phyloP scores from a whole-genome alignment of 2,329 filamentous ascomycete genomes.

The Trichothecium roseum region DNA sequence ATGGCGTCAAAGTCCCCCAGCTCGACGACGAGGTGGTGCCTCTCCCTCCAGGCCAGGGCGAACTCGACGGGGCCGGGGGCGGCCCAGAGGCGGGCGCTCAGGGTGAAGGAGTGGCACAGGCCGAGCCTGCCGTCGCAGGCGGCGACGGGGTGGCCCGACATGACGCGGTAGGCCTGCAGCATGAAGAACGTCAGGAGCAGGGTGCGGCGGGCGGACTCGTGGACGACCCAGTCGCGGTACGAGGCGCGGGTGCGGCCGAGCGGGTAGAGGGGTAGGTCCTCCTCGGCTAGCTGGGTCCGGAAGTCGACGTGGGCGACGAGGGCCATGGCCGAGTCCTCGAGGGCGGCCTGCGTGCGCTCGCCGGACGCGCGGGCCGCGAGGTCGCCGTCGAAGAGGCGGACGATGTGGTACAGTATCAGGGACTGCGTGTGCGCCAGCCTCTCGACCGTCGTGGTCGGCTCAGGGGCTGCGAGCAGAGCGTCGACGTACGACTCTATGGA shows the following conservation, averaged over 20 bases:
- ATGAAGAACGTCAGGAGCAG: conserved; percentile 38
- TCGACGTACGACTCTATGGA: conserved; percentile 33
- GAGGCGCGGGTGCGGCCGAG: conserved; percentile 29
- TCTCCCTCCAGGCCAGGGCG: conserved; percentile 23
- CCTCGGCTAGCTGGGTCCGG: conserved; percentile 4
- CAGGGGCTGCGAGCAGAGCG: conserved; percentile 27
- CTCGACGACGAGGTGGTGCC: conserved; percentile 22
- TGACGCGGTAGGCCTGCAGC: conserved; percentile 22
- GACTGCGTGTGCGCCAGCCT: conserved; percentile 34
- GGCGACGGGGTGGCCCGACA: conserved; percentile 15
- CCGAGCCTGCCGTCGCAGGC: conserved; percentile 19
- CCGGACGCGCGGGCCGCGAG: conserved; percentile 28
- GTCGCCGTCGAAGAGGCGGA: conserved; percentile 40
- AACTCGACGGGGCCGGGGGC: conserved; percentile 25
- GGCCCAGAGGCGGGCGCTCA: conserved; percentile 27
- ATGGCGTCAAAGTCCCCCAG: conserved; percentile 15
- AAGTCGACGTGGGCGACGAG: conserved; percentile 22
- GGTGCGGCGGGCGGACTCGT: conserved; percentile 43
- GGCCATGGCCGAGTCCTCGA: conserved; percentile 21
- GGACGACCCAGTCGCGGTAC: conserved; percentile 41
- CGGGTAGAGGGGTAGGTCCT: conserved; percentile 19
- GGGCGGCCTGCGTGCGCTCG: conserved; percentile 19
- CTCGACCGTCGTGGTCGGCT: conserved; percentile 15
- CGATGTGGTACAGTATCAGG: conserved; percentile 37
- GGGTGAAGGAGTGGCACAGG: conserved; percentile 25